phyloP scores from a whole-genome alignment of 805 yeast genomes.

The Ogataea populi-albae region DNA sequence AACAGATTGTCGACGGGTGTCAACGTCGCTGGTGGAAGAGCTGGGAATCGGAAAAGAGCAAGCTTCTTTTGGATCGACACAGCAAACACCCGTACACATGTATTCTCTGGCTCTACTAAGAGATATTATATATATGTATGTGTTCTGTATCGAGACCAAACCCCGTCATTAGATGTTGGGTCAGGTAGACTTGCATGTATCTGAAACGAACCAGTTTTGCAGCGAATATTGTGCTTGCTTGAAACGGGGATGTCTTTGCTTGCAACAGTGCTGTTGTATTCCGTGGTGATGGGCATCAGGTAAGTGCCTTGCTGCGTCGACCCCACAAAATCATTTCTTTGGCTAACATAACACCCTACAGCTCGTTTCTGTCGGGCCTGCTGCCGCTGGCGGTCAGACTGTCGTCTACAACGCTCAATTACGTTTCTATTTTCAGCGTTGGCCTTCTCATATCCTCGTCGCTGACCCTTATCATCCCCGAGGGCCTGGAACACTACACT shows the following conservation, averaged over 20 bases:
- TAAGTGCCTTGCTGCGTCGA: constrained; percentile 5
- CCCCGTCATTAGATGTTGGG: no score
- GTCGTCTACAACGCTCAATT: constrained; percentile 31
- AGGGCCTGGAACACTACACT: constrained; percentile 47
- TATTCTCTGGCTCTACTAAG: no score
- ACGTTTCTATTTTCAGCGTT: constrained; percentile 50
- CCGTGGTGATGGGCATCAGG: constrained; percentile 24
- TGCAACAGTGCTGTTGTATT: constrained; percentile 15
- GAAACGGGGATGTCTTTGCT: constrained; percentile 22
- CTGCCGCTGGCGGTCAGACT: constrained; percentile 25
- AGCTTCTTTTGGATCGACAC: no score
- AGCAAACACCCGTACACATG: no score
- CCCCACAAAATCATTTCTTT: not conserved
- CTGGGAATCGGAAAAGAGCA: no score
- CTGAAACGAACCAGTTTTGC: no score
- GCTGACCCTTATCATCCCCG: constrained; percentile 59
- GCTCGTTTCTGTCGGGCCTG: constrained; percentile 30
- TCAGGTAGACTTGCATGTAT: no score
- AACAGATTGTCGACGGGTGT: no score
- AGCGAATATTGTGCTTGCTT: no score
- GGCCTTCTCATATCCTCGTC: constrained; percentile 64
- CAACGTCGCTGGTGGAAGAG: no score
- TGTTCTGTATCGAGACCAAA: no score
- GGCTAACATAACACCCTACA: constrained; percentile 1
- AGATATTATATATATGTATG: no score